Evolutionary conservation across 2,329 filamentous ascomycete genomes (phyloP).

Genomic region (Aureobasidium zeae): DNA sequence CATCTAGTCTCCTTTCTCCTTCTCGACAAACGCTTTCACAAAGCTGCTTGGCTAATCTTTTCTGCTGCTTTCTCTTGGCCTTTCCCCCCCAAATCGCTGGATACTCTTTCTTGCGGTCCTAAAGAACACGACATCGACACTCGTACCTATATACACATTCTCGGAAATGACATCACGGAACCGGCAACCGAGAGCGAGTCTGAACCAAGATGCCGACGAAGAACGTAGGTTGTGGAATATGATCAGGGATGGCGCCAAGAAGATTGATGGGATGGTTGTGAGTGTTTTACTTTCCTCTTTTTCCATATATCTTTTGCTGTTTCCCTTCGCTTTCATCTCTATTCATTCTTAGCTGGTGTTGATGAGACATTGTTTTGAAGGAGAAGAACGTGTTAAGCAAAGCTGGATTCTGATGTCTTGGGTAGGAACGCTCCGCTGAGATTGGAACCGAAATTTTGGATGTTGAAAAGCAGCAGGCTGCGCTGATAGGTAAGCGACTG

Average conservation of each 20-base stretch:
- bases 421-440: conserved; percentile 22
- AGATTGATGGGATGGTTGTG: conserved; percentile 40
- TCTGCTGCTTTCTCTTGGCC: background rate
- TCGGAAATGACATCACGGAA: conserved; percentile 42
- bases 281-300: conserved; percentile 20
- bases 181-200: conserved; percentile 33
- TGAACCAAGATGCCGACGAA: conserved; percentile 43
- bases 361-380: background rate
- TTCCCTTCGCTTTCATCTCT: too few species aligned
- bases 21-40: too few species aligned
- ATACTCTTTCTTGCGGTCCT: too few species aligned
- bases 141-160: too few species aligned
- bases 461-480: conserved; percentile 28
- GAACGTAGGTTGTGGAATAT: conserved; percentile 42
- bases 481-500: conserved; percentile 21
- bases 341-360: background rate
- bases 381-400: background rate
- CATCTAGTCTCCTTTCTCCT: too few species aligned
- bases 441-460: conserved; percentile 31
- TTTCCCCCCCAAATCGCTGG: too few species aligned
- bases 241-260: conserved; percentile 37
- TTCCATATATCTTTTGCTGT: background rate
- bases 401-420: background rate
- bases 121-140: too few species aligned
- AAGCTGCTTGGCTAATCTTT: too few species aligned